These are phyloP conservation scores for Xylariaceae sp. DNA, from an alignment of 2,329 filamentous ascomycete species.

Conservation along the genomic window DNA sequence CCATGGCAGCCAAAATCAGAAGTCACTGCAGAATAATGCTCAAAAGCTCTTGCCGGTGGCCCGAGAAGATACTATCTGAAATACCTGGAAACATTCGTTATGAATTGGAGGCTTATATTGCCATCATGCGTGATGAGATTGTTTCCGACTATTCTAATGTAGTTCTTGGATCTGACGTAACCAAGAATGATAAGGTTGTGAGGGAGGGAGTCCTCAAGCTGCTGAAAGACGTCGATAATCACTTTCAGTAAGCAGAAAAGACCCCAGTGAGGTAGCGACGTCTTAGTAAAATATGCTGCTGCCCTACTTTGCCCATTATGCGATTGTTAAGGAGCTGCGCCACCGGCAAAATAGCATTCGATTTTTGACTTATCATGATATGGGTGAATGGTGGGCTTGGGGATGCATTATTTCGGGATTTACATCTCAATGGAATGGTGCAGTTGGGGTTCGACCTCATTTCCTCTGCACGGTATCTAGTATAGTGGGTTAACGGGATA, in stretches of 20 bases:
- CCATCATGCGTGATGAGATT: constrained; percentile 14
- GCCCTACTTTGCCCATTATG: too few species aligned
- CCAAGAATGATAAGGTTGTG: constrained; percentile 5
- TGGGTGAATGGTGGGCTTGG: too few species aligned
- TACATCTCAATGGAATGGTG: too few species aligned
- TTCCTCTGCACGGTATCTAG: too few species aligned
- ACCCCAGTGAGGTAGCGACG: neutral
- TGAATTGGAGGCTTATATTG: constrained; percentile 4
- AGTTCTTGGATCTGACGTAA: constrained; percentile 4
- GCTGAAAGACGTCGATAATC: constrained; percentile 18
- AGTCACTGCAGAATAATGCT: constrained; percentile 6
- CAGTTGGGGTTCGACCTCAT: too few species aligned
- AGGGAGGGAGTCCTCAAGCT: constrained; percentile 13
- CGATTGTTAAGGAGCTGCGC: too few species aligned
- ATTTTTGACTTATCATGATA: too few species aligned
- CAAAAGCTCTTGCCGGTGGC: neutral
- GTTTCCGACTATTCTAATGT: constrained; percentile 23
- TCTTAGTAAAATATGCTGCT: too few species aligned
- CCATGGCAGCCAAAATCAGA: constrained; percentile 16
- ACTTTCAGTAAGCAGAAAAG: constrained; percentile 12
- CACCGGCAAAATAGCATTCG: too few species aligned
- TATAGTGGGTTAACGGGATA: too few species aligned
- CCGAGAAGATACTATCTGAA: constrained; percentile 5
- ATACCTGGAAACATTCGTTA: constrained; percentile 13
- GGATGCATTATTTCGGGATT: too few species aligned